Evolutionary conservation across 768 basidiomycete genomes (phyloP).

Genomic region (Lactifluus piperatus): DNA sequence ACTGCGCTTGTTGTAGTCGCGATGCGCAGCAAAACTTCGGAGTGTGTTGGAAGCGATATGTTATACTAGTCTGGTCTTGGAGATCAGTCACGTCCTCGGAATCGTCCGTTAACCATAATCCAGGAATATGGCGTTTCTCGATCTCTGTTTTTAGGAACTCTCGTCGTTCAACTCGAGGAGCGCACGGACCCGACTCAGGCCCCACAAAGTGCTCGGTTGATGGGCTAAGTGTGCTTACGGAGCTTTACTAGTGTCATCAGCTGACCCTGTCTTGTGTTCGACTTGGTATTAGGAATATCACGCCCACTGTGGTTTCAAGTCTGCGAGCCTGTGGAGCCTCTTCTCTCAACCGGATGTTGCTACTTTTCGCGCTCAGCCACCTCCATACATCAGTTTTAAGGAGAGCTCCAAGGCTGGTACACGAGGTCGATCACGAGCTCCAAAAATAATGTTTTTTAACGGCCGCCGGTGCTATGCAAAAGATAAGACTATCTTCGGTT

Average conservation of each 20-base stretch:
- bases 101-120: neutral
- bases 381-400: neutral
- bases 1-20: neutral
- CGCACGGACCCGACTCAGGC: constrained; percentile 4
- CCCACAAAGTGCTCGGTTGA: constrained; percentile 9
- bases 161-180: neutral
- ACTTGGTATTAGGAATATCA: neutral
- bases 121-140: neutral
- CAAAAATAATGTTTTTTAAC: neutral
- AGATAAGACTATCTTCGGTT: neutral
- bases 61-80: neutral
- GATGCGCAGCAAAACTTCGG: constrained; percentile 1
- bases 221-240: neutral
- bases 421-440: neutral
- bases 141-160: constrained; percentile 7
- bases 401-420: neutral
- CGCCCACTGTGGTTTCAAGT: neutral
- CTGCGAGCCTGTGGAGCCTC: constrained; percentile 6
- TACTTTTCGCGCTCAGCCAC: neutral
- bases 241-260: constrained; percentile 1
- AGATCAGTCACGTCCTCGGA: neutral
- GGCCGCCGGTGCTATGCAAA: neutral
- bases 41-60: neutral
- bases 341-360: neutral
- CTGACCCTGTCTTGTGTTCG: constrained; percentile 1